A percentile compares a stretch with the other conserved stretches of the same genome.
Conservation (phyloP, 345 rosid species). For the Diplotaxis tenuifolia region DNA sequence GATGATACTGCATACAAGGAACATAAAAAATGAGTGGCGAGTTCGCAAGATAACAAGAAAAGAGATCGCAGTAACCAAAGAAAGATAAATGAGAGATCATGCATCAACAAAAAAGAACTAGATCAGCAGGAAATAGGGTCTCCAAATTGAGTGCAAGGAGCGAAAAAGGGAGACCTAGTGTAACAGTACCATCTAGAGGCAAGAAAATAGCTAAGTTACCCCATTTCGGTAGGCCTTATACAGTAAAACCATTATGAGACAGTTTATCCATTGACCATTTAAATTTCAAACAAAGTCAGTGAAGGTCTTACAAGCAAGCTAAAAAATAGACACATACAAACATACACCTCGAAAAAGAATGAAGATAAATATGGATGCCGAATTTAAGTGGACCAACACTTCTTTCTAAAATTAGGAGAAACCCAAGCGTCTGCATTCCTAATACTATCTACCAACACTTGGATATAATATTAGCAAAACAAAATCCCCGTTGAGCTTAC, state of each 20-base stretch:
- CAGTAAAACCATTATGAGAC: conserved; percentile 1
- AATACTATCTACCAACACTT: conserved; percentile 7
- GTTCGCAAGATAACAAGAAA: background rate
- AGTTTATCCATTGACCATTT: background rate
- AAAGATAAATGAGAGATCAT: conserved; percentile 14
- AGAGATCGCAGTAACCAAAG: conserved; percentile 2
- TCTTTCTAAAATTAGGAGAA: conserved; percentile 10
- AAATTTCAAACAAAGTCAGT: background rate
- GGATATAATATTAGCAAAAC: conserved; percentile 8
- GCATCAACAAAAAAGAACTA: conserved; percentile 1
- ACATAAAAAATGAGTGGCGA: conserved; percentile 25
- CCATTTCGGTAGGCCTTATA: background rate
- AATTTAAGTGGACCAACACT: background rate
- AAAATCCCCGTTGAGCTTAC: background rate
- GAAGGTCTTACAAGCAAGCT: background rate
- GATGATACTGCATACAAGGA: conserved; percentile 69
- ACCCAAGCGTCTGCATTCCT: conserved; percentile 16
- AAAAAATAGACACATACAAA: background rate
- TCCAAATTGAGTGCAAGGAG: conserved; percentile 21
- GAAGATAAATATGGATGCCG: background rate
- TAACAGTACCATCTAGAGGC: conserved; percentile 17
- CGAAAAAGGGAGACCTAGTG: conserved; percentile 12
- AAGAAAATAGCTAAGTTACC: conserved; percentile 8
- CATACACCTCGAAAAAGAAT: conserved; percentile 5
- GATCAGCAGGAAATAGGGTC: conserved; percentile 15